Conservation (phyloP, 345 rosid genomes). For the Carallia pectinifolia region DNA sequence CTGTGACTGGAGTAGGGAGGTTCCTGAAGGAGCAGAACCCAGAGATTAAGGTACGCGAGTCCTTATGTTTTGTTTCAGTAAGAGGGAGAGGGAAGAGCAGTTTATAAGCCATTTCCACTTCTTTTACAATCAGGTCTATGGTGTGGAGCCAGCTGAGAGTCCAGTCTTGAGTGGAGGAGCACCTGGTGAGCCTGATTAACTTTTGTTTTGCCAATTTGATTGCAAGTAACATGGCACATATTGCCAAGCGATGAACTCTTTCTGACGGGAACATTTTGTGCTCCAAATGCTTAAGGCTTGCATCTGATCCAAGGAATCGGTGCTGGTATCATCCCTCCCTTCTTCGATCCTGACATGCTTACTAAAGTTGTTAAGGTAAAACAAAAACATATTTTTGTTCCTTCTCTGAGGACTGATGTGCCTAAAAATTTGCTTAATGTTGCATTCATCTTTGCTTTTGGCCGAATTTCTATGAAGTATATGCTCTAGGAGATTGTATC, state of each 20-base stretch:
- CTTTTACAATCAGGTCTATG: slow-evolving; percentile 58
- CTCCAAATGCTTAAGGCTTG: slow-evolving; percentile 22
- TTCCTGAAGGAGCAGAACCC: slow-evolving; percentile 68
- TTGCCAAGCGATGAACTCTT: background rate
- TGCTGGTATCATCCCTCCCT: slow-evolving; percentile 32
- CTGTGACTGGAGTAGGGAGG: slow-evolving; percentile 59
- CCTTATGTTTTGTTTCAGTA: slow-evolving; percentile 3
- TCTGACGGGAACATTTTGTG: background rate
- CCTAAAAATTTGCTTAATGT: too few relatives aligned
- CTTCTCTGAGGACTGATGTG: too few relatives aligned
- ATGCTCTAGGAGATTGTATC: too few relatives aligned
- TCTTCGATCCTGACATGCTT: slow-evolving; percentile 35
- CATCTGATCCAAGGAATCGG: slow-evolving; percentile 56
- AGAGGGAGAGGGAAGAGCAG: too few relatives aligned
- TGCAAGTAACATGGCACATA: too few relatives aligned
- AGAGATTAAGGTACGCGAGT: slow-evolving; percentile 40
- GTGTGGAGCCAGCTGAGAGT: slow-evolving; percentile 79
- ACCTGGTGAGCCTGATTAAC: slow-evolving; percentile 44
- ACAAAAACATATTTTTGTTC: background rate
- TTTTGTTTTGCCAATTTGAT: too few relatives aligned
- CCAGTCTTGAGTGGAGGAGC: slow-evolving; percentile 82
- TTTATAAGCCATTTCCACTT: too few relatives aligned
- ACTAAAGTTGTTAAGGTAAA: slow-evolving; percentile 42
- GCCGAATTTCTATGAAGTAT: too few relatives aligned
- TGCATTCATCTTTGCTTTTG: too few relatives aligned